A percentile compares a stretch with the other conserved stretches of the same genome.
Evolutionary conservation across 192 early-diverging fungal species (phyloP).

Genomic region (Backusella macrospora): DNA sequence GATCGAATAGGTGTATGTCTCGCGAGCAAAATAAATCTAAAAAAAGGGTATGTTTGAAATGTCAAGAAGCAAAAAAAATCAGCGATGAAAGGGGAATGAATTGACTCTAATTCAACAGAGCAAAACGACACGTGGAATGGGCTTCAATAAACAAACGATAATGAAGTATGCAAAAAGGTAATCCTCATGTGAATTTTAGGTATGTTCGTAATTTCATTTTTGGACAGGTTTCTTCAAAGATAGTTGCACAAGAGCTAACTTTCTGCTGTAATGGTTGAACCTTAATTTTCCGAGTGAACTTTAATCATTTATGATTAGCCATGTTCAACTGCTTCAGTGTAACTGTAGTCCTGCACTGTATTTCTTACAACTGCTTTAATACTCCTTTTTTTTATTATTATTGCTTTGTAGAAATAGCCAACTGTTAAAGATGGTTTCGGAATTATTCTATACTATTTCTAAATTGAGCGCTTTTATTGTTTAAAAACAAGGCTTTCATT

Average conservation of each 20-base stretch:
- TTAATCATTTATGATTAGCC: slow-evolving; percentile 17
- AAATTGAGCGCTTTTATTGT: neutral
- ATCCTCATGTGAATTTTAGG: slow-evolving; percentile 16
- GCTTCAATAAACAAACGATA: slow-evolving; percentile 16
- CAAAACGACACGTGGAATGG: slow-evolving; percentile 11
- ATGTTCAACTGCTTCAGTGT: neutral
- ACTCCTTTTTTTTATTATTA: neutral
- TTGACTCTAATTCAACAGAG: slow-evolving; percentile 2
- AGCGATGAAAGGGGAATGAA: neutral
- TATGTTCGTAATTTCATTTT: slow-evolving; percentile 12
- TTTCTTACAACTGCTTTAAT: neutral
- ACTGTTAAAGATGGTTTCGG: slow-evolving; percentile 1
- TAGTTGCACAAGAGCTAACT: neutral
- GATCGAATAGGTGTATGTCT: neutral
- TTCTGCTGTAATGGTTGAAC: slow-evolving; percentile 3
- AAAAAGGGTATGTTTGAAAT: slow-evolving; percentile 9
- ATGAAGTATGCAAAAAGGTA: slow-evolving; percentile 12
- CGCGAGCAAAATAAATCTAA: slow-evolving; percentile 1
- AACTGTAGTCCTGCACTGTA: neutral
- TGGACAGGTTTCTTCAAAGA: slow-evolving; percentile 8
- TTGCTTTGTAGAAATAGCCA: neutral
- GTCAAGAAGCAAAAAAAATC: neutral
- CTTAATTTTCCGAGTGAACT: slow-evolving; percentile 16
- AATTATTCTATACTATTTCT: slow-evolving; percentile 1
- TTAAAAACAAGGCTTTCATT: slow-evolving; percentile 3